phyloP scores from a whole-genome alignment of 2,329 filamentous ascomycete genomes.

The Aspergillus sp. region DNA sequence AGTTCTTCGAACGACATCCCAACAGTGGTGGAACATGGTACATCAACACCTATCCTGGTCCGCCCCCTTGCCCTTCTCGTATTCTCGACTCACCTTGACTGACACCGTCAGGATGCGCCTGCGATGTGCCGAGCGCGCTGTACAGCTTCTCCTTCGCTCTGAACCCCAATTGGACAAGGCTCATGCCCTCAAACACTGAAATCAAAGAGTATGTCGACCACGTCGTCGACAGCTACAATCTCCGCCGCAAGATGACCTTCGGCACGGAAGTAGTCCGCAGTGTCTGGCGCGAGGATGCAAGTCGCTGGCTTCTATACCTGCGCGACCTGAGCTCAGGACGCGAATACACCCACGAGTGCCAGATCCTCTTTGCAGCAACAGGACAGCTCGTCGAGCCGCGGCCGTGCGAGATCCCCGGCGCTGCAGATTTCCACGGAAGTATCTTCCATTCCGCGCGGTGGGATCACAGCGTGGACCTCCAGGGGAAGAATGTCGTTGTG shows the following conservation, averaged over 20 bases:
- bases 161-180: slow-evolving; percentile 51
- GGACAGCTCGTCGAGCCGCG: slow-evolving; percentile 46
- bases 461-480: slow-evolving; percentile 22
- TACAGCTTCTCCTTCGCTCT: slow-evolving; percentile 58
- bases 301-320: slow-evolving; percentile 46
- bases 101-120: slow-evolving; percentile 51
- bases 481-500: slow-evolving; percentile 29
- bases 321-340: slow-evolving; percentile 23
- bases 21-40: slow-evolving; percentile 63
- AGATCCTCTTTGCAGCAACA: slow-evolving; percentile 53
- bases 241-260: slow-evolving; percentile 16
- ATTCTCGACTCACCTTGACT: too few species aligned
- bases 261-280: slow-evolving; percentile 20
- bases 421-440: slow-evolving; percentile 19
- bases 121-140: slow-evolving; percentile 53
- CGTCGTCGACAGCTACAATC: slow-evolving; percentile 14
- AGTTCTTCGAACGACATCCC: slow-evolving; percentile 58
- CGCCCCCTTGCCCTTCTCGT: neutral
- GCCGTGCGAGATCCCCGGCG: slow-evolving; percentile 39
- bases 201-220: slow-evolving; percentile 52
- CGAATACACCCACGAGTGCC: slow-evolving; percentile 41
- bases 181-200: slow-evolving; percentile 50
- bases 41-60: slow-evolving; percentile 59
- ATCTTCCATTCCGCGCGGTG: slow-evolving; percentile 31
- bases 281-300: slow-evolving; percentile 51